Evolutionary conservation across 371 early-diverging fungal species (phyloP), one percentile per base, ranked within the genome.

Genomic region (Apophysomyces sp.): DNA sequence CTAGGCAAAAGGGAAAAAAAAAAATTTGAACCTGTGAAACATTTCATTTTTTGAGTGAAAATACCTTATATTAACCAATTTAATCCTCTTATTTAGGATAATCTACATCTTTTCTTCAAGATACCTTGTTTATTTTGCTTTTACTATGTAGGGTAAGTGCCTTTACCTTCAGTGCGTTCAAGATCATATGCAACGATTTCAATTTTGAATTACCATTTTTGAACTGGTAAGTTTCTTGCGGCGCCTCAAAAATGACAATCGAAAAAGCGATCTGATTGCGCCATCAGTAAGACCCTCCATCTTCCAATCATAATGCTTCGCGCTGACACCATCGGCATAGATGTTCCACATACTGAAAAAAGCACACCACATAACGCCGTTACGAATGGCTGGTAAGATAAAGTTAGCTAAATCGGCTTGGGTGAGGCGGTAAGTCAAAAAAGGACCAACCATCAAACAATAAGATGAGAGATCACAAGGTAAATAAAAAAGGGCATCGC

Each of bases 241-340:
- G 18, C 24, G 49, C n/a, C 49, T 44, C 7, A 44, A 44, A 44
- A 21, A 2, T 9, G 21, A 44, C 21, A 44, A n/a, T 18, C 21
- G 9, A 9, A 21, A 44, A 44, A 21, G n/a, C 9, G 49, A 44
- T 44, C 3, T 9, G 49, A 44, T 44, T 44, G 49, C 49, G 49
- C 49, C 16, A 44, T 44, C 49, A 6, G 49, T 44, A 21, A 44
- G 49, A 44, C 49, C 24, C 11, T 16, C 21, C 1, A 21, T 44
- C 49, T 6, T 32, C 56, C 56, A 56, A 56, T 56, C 37, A 56
- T 3, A 34, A 32, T 7, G 4, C 18, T 36, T 56, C 13, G 11
- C 12, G 56, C 34, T 56, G 56, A 56, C 56, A 56, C 56, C 56
- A 56, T 56, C 56, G 49, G 49, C 49, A 44, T 44, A 34, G 49